Base-by-base conservation (phyloP, 2,329 filamentous ascomycete genomes). In the Aspergillus japonicus region DNA sequence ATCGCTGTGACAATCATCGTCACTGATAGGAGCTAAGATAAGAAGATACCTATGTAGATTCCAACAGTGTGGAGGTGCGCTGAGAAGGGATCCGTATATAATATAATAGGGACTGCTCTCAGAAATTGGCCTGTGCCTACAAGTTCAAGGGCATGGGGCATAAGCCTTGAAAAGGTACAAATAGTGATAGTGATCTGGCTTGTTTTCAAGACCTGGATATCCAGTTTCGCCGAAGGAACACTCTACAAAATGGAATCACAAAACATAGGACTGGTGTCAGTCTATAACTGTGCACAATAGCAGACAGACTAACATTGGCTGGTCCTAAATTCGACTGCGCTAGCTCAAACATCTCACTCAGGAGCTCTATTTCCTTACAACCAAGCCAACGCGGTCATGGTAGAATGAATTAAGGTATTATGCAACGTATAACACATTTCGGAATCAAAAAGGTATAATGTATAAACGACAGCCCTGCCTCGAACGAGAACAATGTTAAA, bases 381-480 rank as follows among this genome's bases (percentile, higher is more conserved):
- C 54, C 44, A 59, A 57, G 42, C 35, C 57, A 54, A 59, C 39
- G 31, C 47, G 6, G 50, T 51, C 50, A 47, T 61, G 55, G 53
- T 56, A 56, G 54, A 65, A 66, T 65, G 57, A 66, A 73, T 73
- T 73, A 73, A 66, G 66, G 66, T 69, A 71, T 73, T 73, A 73
- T 70, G 65, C 63, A 70, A 67, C 60, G 57, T 62, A 59, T 63
- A 62, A 59, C 62, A 66, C 63, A 63, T 52, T 58, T 64, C 63
- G 51, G 50, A 54, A 61, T 60, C 59, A 64, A 67, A 69, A 68
- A 64, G 64, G 63, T 70, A 65, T 71, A 73, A 65, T 64, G 65
- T 73, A 73, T 73, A 73, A 72, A 68, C 52, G 66, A 73, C 72
- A 74, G 64, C 71, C 67, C 68, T 61, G 62, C 60, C 29, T 58